Evolutionary conservation across 2,329 filamentous ascomycete genomes (phyloP).

Genomic region (Penicillium psychrosexuale): DNA sequence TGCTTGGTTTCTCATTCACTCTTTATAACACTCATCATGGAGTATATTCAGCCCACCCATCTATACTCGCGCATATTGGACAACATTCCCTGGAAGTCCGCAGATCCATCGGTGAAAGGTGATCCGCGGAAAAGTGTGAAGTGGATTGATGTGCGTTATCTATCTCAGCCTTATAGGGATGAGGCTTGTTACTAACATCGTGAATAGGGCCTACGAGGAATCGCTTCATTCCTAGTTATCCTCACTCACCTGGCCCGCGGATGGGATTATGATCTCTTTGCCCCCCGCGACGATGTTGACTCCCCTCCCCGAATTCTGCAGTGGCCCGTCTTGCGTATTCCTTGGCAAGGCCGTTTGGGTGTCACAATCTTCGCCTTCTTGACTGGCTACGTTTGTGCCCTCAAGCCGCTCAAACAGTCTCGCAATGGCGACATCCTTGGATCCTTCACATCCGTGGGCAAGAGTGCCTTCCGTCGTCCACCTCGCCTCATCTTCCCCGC

Average conservation of each 20-base stretch:
- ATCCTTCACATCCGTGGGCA: constrained; percentile 49
- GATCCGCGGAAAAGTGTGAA: constrained; percentile 10
- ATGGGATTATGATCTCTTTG: constrained; percentile 52
- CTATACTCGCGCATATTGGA: constrained; percentile 21
- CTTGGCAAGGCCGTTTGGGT: constrained; percentile 53
- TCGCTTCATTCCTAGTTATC: constrained; percentile 54
- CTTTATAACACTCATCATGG: constrained; percentile 12
- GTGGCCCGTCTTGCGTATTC: constrained; percentile 51
- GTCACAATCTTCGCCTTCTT: constrained; percentile 57
- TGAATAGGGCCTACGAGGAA: constrained; percentile 51
- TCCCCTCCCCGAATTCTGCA: constrained; percentile 48
- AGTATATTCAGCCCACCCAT: constrained; percentile 18
- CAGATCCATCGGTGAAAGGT: constrained; percentile 9
- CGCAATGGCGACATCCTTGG: constrained; percentile 46
- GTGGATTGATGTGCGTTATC: constrained; percentile 6
- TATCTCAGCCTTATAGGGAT: background rate
- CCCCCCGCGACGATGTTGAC: constrained; percentile 45
- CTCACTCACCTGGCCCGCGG: constrained; percentile 53
- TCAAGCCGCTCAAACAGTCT: constrained; percentile 54
- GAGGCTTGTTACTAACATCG: background rate
- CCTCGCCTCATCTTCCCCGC: constrained; percentile 53
- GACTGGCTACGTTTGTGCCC: constrained; percentile 55
- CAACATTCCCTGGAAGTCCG: constrained; percentile 23
- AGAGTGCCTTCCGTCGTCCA: constrained; percentile 54
- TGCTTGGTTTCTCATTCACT: background rate